phyloP scores from a whole-genome alignment of 176 grass and related monocot genomes.

The Tillandsia fasciculata region DNA sequence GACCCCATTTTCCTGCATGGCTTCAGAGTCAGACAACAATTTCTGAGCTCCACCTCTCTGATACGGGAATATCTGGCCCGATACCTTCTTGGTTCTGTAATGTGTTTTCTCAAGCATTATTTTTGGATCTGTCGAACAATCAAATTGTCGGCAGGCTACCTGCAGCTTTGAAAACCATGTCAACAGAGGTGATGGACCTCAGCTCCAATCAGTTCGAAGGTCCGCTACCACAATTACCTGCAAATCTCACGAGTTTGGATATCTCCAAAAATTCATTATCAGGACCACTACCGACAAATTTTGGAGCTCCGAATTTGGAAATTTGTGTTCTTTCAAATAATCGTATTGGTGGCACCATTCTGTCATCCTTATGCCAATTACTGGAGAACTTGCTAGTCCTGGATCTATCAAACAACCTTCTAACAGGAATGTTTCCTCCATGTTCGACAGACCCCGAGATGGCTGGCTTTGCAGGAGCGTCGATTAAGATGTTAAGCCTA shows the following conservation, averaged over 20 bases:
- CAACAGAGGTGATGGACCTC: background rate
- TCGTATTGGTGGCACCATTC: slow-evolving; percentile 1
- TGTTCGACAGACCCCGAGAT: background rate
- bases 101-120: background rate
- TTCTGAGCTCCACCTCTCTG: background rate
- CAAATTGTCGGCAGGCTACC: slow-evolving; percentile 18
- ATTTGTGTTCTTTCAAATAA: background rate
- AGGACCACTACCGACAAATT: slow-evolving; percentile 7
- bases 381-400: background rate
- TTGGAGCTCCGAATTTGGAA: slow-evolving; percentile 1
- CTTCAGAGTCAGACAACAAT: no score
- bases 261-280: slow-evolving; percentile 14
- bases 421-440: slow-evolving; percentile 7
- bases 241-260: slow-evolving; percentile 9
- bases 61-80: background rate
- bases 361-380: background rate
- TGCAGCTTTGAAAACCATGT: slow-evolving; percentile 9
- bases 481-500: background rate
- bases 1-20: no score
- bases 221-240: slow-evolving; percentile 2
- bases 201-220: background rate
- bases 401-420: slow-evolving; percentile 15
- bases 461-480: background rate
- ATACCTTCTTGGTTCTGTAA: slow-evolving; percentile 18
- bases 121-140: slow-evolving; percentile 19